These are phyloP conservation scores for Sphagnum magellanicum DNA, from an alignment of 228 moss, liverwort and hornwort species.

Conservation along the genomic window DNA sequence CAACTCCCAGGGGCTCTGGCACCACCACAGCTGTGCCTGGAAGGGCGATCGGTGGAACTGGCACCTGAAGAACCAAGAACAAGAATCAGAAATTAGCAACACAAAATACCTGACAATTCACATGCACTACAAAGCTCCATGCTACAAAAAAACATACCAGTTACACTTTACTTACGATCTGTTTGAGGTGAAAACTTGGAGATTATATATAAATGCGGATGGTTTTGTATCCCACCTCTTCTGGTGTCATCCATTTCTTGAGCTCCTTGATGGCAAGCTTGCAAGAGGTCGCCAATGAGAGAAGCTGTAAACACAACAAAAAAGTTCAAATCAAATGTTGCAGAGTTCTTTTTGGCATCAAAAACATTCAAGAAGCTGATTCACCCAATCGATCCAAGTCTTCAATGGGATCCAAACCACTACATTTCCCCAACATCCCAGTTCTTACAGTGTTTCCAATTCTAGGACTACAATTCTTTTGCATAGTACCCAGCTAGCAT, in stretches of 20 bases:
- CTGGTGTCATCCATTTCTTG: constrained; percentile 52
- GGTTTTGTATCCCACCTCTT: constrained; percentile 23
- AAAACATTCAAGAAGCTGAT: too few relatives aligned
- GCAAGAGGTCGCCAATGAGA: constrained; percentile 4
- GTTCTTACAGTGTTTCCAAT: too few relatives aligned
- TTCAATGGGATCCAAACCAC: too few relatives aligned
- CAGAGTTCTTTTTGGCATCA: too few relatives aligned
- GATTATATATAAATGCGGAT: too few relatives aligned
- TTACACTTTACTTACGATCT: not conserved
- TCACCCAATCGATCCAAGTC: too few relatives aligned
- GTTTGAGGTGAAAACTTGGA: not conserved
- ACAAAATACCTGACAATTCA: not conserved
- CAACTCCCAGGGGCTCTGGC: constrained; percentile 58
- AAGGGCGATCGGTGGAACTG: constrained; percentile 24
- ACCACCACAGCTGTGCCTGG: constrained; percentile 38
- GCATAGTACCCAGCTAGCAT: too few relatives aligned
- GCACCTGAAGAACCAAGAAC: constrained; percentile 22
- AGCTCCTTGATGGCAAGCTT: constrained; percentile 27
- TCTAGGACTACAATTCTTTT: too few relatives aligned
- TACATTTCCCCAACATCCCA: too few relatives aligned
- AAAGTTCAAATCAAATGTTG: too few relatives aligned
- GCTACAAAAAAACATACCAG: not conserved
- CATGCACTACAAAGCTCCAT: not conserved
- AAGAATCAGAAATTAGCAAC: not conserved
- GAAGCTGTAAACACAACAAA: constrained; percentile 21